phyloP scores from a whole-genome alignment of 2,329 filamentous ascomycete species.

The Ampelomyces quisqualis region DNA sequence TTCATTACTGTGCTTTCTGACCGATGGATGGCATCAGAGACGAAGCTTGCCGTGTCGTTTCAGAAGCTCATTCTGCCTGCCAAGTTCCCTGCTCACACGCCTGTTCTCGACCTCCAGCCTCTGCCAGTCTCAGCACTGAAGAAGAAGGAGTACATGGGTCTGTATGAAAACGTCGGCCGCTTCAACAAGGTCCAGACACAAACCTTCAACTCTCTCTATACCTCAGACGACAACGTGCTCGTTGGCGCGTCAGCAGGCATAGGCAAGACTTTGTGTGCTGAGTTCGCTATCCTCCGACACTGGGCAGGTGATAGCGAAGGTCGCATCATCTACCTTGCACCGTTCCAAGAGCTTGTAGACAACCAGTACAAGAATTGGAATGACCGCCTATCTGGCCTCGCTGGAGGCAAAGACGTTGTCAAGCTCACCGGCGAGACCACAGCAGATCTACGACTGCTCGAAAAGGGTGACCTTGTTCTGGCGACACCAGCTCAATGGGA shows the following conservation, averaged over 20 bases:
- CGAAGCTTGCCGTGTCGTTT: slow-evolving; percentile 88
- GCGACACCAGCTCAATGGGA: slow-evolving; percentile 97
- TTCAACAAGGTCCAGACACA: slow-evolving; percentile 99
- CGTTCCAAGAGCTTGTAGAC: slow-evolving; percentile 91
- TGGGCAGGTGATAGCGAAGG: slow-evolving; percentile 74
- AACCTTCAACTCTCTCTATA: slow-evolving; percentile 90
- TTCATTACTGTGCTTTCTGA: slow-evolving; percentile 95
- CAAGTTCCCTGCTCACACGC: slow-evolving; percentile 92
- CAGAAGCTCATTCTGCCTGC: slow-evolving; percentile 92
- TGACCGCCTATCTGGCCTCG: slow-evolving; percentile 68
- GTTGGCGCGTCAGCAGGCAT: slow-evolving; percentile 90
- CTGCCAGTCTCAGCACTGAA: slow-evolving; percentile 88
- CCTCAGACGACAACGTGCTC: slow-evolving; percentile 90
- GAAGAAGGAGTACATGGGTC: slow-evolving; percentile 72
- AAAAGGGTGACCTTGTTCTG: slow-evolving; percentile 82
- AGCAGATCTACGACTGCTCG: slow-evolving; percentile 83
- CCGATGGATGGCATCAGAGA: slow-evolving; percentile 98
- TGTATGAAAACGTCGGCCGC: slow-evolving; percentile 81
- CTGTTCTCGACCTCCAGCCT: slow-evolving; percentile 86
- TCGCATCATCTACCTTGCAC: slow-evolving; percentile 89
- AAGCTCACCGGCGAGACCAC: slow-evolving; percentile 93
- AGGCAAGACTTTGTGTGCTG: slow-evolving; percentile 95
- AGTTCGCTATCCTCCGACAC: slow-evolving; percentile 86
- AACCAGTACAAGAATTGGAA: slow-evolving; percentile 81
- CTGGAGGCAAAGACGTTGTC: slow-evolving; percentile 83